Conservation (phyloP, 108 stramenopile species). For the Schizochytrium sp. region DNA sequence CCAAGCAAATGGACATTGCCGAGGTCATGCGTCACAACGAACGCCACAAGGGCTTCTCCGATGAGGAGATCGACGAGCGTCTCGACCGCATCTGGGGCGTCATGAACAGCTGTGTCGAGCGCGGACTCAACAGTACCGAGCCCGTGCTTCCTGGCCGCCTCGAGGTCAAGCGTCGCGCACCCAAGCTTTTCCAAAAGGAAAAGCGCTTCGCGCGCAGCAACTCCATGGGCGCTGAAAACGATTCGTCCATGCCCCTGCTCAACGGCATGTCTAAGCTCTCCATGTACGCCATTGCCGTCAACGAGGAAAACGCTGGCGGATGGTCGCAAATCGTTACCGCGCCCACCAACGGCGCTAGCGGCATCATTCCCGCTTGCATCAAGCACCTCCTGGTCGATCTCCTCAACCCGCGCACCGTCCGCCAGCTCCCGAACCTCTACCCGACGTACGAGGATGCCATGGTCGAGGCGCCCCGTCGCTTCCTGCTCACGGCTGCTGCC, state of each 20-base stretch:
- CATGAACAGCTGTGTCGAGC: not conserved
- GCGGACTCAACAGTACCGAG: not conserved
- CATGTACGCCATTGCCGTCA: conserved; percentile 15
- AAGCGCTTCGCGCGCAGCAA: conserved; percentile 16
- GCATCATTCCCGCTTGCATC: not conserved
- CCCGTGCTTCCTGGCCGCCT: not conserved
- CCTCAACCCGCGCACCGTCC: not conserved
- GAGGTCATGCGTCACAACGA: conserved; percentile 21
- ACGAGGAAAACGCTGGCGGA: conserved; percentile 11
- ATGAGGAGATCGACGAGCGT: not conserved
- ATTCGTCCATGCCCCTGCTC: not conserved
- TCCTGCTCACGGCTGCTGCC: conserved; percentile 5
- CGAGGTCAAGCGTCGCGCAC: conserved; percentile 7
- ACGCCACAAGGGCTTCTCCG: not conserved
- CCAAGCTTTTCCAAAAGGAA: not conserved
- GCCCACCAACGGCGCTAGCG: conserved; percentile 6
- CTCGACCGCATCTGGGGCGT: conserved; percentile 20
- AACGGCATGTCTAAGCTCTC: conserved; percentile 10
- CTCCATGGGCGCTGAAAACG: not conserved
- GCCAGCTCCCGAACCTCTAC: not conserved
- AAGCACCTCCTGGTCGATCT: not conserved
- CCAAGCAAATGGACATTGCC: not conserved
- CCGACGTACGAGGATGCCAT: not conserved
- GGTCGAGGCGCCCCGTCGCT: not conserved
- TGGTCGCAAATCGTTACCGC: conserved; percentile 11